Conservation (phyloP, 2,329 filamentous ascomycete species). For the Penicillium sp. region DNA sequence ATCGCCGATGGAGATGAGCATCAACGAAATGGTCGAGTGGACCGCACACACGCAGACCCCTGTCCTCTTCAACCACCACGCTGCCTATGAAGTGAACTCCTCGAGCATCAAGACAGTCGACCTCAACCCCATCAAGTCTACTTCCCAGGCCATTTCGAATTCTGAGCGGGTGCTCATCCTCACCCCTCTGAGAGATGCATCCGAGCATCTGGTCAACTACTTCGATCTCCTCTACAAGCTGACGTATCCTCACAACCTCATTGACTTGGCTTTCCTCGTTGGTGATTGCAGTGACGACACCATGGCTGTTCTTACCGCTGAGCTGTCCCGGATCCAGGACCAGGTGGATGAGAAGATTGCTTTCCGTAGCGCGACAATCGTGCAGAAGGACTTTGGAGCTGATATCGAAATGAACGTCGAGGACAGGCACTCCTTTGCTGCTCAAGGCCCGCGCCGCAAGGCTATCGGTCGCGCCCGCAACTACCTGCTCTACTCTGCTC, state of each 20-base stretch:
- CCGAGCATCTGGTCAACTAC: constrained; percentile 72
- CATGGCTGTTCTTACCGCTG: constrained; percentile 68
- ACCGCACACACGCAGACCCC: constrained; percentile 80
- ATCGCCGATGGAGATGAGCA: constrained; percentile 88
- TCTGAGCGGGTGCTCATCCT: constrained; percentile 83
- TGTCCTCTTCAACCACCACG: constrained; percentile 92
- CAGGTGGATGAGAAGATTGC: constrained; percentile 64
- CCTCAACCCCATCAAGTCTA: constrained; percentile 76
- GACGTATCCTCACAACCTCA: constrained; percentile 87
- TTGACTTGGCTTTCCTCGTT: constrained; percentile 89
- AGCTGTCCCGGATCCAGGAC: constrained; percentile 80
- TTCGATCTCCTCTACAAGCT: constrained; percentile 86
- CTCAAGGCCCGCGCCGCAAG: constrained; percentile 82
- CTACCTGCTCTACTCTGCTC: constrained; percentile 70
- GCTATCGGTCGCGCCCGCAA: constrained; percentile 84
- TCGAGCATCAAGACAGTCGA: constrained; percentile 69
- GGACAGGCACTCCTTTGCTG: constrained; percentile 74
- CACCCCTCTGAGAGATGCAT: constrained; percentile 84
- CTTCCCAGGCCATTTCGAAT: constrained; percentile 65
- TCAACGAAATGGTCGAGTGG: constrained; percentile 87
- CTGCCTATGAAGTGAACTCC: constrained; percentile 73
- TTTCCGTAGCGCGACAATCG: constrained; percentile 73
- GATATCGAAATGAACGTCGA: constrained; percentile 68
- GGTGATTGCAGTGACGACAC: constrained; percentile 89
- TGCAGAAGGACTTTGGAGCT: constrained; percentile 84